Percentiles rank a stretch among this genome's conserved stretches.
phyloP scores from a whole-genome alignment of 306 rosid species.

The Rosa multiflora region DNA sequence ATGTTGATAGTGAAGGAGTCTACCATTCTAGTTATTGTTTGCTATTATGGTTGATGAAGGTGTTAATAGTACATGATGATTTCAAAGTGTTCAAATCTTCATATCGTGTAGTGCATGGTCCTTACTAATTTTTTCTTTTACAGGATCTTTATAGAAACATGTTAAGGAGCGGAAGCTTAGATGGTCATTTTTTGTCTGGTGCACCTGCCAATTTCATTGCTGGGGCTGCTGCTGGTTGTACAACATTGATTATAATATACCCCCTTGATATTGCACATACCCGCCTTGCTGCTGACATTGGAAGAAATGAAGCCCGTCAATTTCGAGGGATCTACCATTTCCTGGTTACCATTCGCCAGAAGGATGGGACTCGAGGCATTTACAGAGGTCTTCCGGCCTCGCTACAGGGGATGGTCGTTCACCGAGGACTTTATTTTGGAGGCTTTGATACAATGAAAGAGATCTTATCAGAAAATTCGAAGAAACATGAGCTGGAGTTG shows the following conservation, averaged over 20 bases:
- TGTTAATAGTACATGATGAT: neutral
- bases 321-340: conserved; percentile 91
- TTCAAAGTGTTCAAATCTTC: neutral
- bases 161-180: conserved; percentile 52
- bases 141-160: conserved; percentile 91
- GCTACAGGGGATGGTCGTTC: conserved; percentile 84
- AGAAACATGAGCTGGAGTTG: conserved; percentile 49
- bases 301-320: conserved; percentile 65
- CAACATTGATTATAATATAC: conserved; percentile 75
- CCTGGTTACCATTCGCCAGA: conserved; percentile 53
- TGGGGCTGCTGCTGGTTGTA: conserved; percentile 92
- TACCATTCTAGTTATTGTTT: neutral
- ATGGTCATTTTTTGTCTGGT: conserved; percentile 55
- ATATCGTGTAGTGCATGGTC: neutral
- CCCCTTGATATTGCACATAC: conserved; percentile 96
- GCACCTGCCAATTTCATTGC: conserved; percentile 78
- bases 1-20: neutral
- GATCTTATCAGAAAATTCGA: conserved; percentile 46
- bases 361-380: conserved; percentile 71
- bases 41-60: neutral
- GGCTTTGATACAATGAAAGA: conserved; percentile 93
- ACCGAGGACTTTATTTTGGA: conserved; percentile 91
- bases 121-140: conserved; percentile 8
- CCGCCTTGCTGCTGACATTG: conserved; percentile 94
- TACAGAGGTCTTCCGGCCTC: conserved; percentile 97